phyloP scores from a whole-genome alignment of 2,329 filamentous ascomycete species.

The Aspergillus viridinutans region DNA sequence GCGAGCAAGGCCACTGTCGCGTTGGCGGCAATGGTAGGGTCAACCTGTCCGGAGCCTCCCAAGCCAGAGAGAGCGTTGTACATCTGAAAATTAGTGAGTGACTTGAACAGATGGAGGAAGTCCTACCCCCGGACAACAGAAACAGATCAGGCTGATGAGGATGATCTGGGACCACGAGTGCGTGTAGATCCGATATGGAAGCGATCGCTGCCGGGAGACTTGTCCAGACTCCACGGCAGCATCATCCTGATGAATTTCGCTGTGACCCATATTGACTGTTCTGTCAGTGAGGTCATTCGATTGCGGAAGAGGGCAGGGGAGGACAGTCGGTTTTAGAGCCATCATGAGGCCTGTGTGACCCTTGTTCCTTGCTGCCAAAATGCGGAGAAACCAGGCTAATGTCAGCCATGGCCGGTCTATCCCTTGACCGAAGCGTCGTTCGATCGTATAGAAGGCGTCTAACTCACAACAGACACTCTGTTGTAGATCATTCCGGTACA shows the following conservation, averaged over 20 bases:
- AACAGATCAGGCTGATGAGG: conserved; percentile 48
- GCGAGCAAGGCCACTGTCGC: conserved; percentile 44
- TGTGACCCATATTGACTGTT: conserved; percentile 1
- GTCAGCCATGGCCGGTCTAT: too few relatives aligned
- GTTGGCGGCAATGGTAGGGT: conserved; percentile 45
- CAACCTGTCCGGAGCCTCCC: conserved; percentile 46
- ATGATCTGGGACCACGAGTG: conserved; percentile 48
- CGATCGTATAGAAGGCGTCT: too few relatives aligned
- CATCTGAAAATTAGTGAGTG: conserved; percentile 32
- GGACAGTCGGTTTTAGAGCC: background rate
- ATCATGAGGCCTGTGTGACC: background rate
- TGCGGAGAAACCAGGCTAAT: background rate
- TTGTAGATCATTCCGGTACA: too few relatives aligned
- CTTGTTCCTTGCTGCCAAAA: background rate
- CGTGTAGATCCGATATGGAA: conserved; percentile 30
- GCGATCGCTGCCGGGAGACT: conserved; percentile 10
- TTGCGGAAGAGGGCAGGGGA: background rate
- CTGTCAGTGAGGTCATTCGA: background rate
- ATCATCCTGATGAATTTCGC: background rate
- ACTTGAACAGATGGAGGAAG: background rate
- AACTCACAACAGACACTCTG: too few relatives aligned
- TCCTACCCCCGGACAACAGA: conserved; percentile 41
- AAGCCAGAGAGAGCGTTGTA: conserved; percentile 47
- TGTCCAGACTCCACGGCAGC: conserved; percentile 14
- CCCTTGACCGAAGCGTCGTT: background rate